Evolutionary conservation across 2,329 filamentous ascomycete genomes (phyloP), one percentile per base, ranked within the genome.

Genomic region (Ascochyta pisi): DNA sequence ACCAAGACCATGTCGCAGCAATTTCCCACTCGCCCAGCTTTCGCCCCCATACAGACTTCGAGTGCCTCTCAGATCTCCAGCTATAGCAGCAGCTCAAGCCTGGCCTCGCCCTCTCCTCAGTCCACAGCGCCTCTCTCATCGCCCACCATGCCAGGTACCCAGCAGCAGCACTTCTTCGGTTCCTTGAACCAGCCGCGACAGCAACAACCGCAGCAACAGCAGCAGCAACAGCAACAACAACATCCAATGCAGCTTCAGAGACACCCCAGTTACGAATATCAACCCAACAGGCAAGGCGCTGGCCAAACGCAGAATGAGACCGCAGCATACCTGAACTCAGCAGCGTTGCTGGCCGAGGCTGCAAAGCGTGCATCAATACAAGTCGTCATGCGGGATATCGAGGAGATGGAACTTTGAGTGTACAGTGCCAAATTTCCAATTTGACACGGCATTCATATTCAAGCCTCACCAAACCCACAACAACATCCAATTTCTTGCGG

Each of bases 311-410:
- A 72, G 44, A 75, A 76, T 35, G 79, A 80, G 67, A 85, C 84
- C 1, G 80, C 82, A 9, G 82, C 82, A 4, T 92, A 92, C 71
- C 83, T 96, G 57, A 86, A 88, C 67, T 89, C 96, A 76, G 91
- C 94, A 70, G 94, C 85, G 55, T 84, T 97, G 27, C 84, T 97
- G 38, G 93, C 93, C 33, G 94, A 98, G 80, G 94, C 94, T 2
- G 94, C 92, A 39, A 96, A 96, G 78, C 84, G 93, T 38, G 94
- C 94, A 9, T 92, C 97, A 77, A 90, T 97, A 82, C 91, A 91
- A 38, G 87, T 92, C 69, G 81, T 97, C 73, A 90, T 93, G 82
- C 84, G 93, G 60, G 94, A 97, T 76, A 83, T 98, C 71, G 92
- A 91, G 69, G 85, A 87, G 61, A 83, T 90, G 69, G 86, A 84